Conservation (phyloP, 2,329 filamentous ascomycete genomes). For the Penicillium nordicum region DNA sequence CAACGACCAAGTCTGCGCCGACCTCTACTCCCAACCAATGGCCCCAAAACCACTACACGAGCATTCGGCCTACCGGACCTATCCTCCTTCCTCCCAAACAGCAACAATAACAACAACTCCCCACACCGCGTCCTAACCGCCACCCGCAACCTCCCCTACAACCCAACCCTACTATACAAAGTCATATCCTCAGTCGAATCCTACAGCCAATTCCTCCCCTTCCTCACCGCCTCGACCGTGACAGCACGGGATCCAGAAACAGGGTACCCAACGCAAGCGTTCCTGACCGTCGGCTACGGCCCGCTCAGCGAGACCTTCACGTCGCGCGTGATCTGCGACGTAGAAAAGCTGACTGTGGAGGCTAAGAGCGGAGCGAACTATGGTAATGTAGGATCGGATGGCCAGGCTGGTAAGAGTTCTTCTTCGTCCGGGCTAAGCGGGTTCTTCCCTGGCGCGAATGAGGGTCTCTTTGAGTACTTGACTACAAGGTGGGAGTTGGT, state of each 20-base stretch:
- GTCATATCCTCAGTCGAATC: slow-evolving; percentile 84
- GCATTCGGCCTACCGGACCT: slow-evolving; percentile 29
- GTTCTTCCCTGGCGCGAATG: slow-evolving; percentile 45
- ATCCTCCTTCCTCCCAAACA: slow-evolving; percentile 27
- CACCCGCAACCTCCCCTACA: slow-evolving; percentile 72
- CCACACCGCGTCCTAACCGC: slow-evolving; percentile 67
- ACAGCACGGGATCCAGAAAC: slow-evolving; percentile 63
- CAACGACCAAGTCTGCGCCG: slow-evolving; percentile 5
- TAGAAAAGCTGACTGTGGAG: slow-evolving; percentile 65
- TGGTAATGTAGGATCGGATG: slow-evolving; percentile 53
- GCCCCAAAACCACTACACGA: slow-evolving; percentile 7
- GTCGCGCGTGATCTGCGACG: slow-evolving; percentile 73
- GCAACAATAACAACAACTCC: slow-evolving; percentile 27
- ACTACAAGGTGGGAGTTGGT: slow-evolving; percentile 45
- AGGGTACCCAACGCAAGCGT: slow-evolving; percentile 65
- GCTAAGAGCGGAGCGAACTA: slow-evolving; percentile 53
- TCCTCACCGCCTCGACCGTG: slow-evolving; percentile 74
- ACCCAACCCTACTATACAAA: slow-evolving; percentile 67
- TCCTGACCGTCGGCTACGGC: slow-evolving; percentile 81
- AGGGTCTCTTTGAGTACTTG: slow-evolving; percentile 45
- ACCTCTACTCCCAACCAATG: slow-evolving; percentile 2
- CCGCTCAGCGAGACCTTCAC: slow-evolving; percentile 80
- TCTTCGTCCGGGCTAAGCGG: slow-evolving; percentile 13
- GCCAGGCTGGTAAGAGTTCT: slow-evolving; percentile 53
- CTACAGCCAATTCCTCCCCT: slow-evolving; percentile 87